Base-by-base conservation (phyloP, 345 rosid genomes). In the Hibiscus mutabilis region DNA sequence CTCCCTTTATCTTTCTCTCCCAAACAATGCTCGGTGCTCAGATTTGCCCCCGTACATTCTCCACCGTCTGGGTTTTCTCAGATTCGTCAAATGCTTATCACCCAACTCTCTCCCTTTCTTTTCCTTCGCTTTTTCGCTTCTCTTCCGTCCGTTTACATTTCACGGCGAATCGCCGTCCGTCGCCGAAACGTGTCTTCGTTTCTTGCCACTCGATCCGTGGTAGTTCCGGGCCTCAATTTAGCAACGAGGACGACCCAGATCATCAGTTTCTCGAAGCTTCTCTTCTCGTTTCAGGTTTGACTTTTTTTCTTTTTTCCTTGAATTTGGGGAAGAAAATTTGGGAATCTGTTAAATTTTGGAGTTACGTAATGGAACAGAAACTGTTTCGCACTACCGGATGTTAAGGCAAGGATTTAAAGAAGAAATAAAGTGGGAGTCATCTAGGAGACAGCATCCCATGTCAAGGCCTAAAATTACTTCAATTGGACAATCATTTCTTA, bases 281-380 rank as follows among this genome's bases (percentile, higher is more conserved):
- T 60, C 86, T 94, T 79, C 97, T 89, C 78, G 69, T 86, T 25
- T 76, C 94, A 86, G 98, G 98, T 89, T 58, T 42, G 12, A 63
- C 57, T 57, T 18, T 18, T 25, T 57, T 2, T 29, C 0, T 35
- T 37, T 19, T 15, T 6, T 6, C 16, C 25, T 58, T 57, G n/a
- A 14, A 7, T 53, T 53, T 12, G 25, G 2, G 15, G 14, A 5
- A 59, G 8, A 6, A 65, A 24, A 21, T 3, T 5, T 68, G 5
- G 13, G 19, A 6, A 27, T 35, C 13, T 40, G 64, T 24, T 69
- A 6, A 21, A 21, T 52, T 35, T 62, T 60, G 31, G 40, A 42
- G 9, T 22, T 72, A 1, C 13, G 18, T n/a, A 5, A 5, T 61
- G 79, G n/a, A 61, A 75, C 82, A 83, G 92, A 88, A 77, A 88